phyloP scores from a whole-genome alignment of 495 filamentous ascomycete species.

The Aspergillus sclerotiicarbonarius region DNA sequence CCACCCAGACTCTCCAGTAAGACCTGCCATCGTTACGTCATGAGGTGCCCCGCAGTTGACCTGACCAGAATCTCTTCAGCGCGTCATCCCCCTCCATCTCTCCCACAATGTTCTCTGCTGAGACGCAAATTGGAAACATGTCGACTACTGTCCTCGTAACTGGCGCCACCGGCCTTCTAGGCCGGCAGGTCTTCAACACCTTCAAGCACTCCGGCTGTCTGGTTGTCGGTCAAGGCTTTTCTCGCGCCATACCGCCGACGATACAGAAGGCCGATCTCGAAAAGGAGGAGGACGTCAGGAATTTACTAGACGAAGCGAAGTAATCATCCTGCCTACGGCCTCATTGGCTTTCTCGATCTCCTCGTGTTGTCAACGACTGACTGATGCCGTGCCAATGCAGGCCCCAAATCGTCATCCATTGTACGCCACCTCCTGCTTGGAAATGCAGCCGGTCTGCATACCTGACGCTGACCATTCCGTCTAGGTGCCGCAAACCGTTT shows the following conservation, averaged over 20 bases:
- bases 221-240: constrained; percentile 77
- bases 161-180: constrained; percentile 81
- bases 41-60: constrained; percentile 14
- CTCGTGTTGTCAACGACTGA: not conserved
- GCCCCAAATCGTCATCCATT: constrained; percentile 81
- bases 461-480: constrained; percentile 15
- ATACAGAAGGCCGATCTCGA: constrained; percentile 76
- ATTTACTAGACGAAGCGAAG: constrained; percentile 56
- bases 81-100: not conserved
- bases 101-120: constrained; percentile 10
- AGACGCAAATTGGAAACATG: constrained; percentile 35
- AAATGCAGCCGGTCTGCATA: not conserved
- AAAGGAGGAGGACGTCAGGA: constrained; percentile 58
- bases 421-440: constrained; percentile 42
- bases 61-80: constrained; percentile 4
- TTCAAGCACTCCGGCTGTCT: constrained; percentile 70
- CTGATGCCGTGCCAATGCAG: constrained; percentile 41
- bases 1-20: not conserved
- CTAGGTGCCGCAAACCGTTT: constrained; percentile 87
- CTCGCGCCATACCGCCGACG: constrained; percentile 67
- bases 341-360: not conserved
- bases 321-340: constrained; percentile 10
- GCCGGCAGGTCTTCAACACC: constrained; percentile 72
- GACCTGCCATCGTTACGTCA: constrained; percentile 15
- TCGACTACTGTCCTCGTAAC: constrained; percentile 71